These are phyloP conservation scores for Starmerella lactis-condensi DNA, from an alignment of 805 yeast genomes.

Conservation along the genomic window DNA sequence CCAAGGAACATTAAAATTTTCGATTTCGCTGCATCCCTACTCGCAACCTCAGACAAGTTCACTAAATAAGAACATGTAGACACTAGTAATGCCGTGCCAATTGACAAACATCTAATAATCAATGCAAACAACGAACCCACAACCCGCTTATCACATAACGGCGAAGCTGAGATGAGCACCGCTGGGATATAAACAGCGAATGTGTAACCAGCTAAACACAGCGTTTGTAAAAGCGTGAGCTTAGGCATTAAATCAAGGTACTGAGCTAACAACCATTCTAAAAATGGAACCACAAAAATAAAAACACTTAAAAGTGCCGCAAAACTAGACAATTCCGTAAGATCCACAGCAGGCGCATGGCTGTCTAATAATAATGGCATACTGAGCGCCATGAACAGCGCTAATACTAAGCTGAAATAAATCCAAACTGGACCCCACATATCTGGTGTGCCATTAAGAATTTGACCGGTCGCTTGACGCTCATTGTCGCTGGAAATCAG, in stretches of 20 bases:
- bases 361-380: slow-evolving; percentile 46
- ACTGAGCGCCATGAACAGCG: slow-evolving; percentile 58
- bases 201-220: slow-evolving; percentile 73
- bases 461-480: slow-evolving; percentile 11
- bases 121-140: slow-evolving; percentile 26
- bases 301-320: slow-evolving; percentile 60
- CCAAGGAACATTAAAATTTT: too few relatives aligned
- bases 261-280: slow-evolving; percentile 33
- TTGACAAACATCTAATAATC: slow-evolving; percentile 44
- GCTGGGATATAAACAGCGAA: slow-evolving; percentile 76
- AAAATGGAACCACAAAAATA: slow-evolving; percentile 44
- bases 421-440: slow-evolving; percentile 85
- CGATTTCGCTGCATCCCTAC: too few relatives aligned
- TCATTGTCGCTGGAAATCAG: slow-evolving; percentile 15
- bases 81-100: slow-evolving; percentile 39
- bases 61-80: slow-evolving; percentile 44
- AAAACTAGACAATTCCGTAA: slow-evolving; percentile 46
- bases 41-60: too few relatives aligned
- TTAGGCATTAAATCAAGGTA: slow-evolving; percentile 37
- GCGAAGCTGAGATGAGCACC: slow-evolving; percentile 39
- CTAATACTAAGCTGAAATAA: slow-evolving; percentile 58
- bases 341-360: slow-evolving; percentile 36
- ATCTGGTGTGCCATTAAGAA: slow-evolving; percentile 37
- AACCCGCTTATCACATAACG: slow-evolving; percentile 35
- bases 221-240: slow-evolving; percentile 32